Evolutionary conservation across 768 basidiomycete species (phyloP).

Genomic region (Hygrophorus pudorinus): DNA sequence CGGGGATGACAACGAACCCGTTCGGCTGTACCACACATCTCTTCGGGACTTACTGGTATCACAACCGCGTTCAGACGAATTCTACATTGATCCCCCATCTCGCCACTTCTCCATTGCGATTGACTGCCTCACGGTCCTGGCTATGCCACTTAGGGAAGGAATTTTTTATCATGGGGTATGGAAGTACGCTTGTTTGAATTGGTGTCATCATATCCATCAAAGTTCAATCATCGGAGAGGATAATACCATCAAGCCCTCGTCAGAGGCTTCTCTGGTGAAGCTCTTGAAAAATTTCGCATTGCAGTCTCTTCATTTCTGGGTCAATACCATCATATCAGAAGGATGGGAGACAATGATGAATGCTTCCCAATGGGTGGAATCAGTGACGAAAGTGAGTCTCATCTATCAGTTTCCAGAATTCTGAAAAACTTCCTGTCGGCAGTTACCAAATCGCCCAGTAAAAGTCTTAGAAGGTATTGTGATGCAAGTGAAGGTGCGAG

Average conservation of each 20-base stretch:
- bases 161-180: background rate
- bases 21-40: slow-evolving; percentile 22
- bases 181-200: slow-evolving; percentile 1
- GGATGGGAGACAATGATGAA: background rate
- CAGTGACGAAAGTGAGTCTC: background rate
- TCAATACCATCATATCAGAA: background rate
- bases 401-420: background rate
- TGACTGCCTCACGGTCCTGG: background rate
- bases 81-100: slow-evolving; percentile 16
- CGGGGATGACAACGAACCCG: slow-evolving; percentile 11
- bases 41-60: slow-evolving; percentile 25
- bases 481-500: background rate
- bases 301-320: background rate
- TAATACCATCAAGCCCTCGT: background rate
- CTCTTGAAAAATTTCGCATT: background rate
- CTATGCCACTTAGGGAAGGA: background rate
- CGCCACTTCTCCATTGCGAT: background rate
- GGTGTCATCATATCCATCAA: background rate
- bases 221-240: background rate
- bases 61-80: slow-evolving; percentile 16
- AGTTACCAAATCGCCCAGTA: background rate
- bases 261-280: background rate
- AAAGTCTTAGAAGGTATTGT: background rate
- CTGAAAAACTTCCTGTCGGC: background rate
- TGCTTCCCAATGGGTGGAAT: background rate